These are phyloP conservation scores for Russula brevipes DNA, from an alignment of 768 basidiomycete species.

Conservation along the genomic window DNA sequence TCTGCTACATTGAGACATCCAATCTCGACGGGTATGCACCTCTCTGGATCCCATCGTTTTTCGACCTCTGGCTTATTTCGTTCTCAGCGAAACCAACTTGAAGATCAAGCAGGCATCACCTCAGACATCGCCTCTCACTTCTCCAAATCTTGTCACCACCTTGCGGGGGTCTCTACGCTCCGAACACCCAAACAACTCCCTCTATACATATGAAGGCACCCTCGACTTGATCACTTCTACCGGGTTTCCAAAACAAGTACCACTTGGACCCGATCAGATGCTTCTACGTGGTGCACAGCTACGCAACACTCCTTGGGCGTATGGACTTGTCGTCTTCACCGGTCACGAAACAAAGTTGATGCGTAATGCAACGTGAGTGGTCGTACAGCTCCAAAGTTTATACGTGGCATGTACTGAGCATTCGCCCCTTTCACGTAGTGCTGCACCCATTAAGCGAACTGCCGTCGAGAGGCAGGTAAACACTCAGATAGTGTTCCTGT, in stretches of 20 bases:
- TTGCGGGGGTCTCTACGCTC: constrained; percentile 84
- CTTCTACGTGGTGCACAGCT: constrained; percentile 92
- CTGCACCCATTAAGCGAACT: constrained; percentile 94
- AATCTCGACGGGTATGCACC: constrained; percentile 86
- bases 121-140: constrained; percentile 70
- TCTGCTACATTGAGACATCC: constrained; percentile 97
- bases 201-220: constrained; percentile 92
- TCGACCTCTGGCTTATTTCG: background rate
- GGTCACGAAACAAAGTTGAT: constrained; percentile 98
- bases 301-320: constrained; percentile 94
- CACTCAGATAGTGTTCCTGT: constrained; percentile 91
- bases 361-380: constrained; percentile 91
- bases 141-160: constrained; percentile 65
- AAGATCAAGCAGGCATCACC: constrained; percentile 97
- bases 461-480: constrained; percentile 96
- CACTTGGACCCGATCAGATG: constrained; percentile 92
- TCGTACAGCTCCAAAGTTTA: background rate
- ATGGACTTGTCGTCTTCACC: constrained; percentile 89
- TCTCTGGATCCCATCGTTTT: background rate
- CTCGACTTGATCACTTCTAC: constrained; percentile 55
- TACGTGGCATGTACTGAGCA: background rate
- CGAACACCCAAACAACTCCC: constrained; percentile 95
- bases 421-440: constrained; percentile 42
- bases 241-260: constrained; percentile 71
- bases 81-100: constrained; percentile 84